Percentiles rank a stretch among this genome's conserved stretches.
phyloP scores from a whole-genome alignment of 2,329 filamentous ascomycete genomes.

The Diaporthe capsici region DNA sequence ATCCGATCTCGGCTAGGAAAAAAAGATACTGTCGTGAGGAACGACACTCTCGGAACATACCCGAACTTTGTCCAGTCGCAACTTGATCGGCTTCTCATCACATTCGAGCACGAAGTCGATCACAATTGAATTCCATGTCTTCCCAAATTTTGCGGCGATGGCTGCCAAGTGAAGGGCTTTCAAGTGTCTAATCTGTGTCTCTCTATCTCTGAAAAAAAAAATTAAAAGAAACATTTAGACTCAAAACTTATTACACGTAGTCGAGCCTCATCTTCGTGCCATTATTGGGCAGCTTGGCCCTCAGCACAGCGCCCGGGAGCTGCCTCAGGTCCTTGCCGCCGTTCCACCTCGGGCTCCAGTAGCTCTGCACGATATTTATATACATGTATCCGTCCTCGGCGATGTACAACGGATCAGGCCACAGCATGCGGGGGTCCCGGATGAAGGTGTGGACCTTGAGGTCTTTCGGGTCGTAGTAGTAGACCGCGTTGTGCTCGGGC shows the following conservation, averaged over 20 bases:
- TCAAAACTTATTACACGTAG: slow-evolving; percentile 59
- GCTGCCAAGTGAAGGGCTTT: background rate
- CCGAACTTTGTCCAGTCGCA: background rate
- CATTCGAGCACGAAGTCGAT: background rate
- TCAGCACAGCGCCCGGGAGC: slow-evolving; percentile 31
- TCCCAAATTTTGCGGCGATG: background rate
- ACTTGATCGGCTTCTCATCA: background rate
- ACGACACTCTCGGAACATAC: background rate
- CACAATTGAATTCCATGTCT: background rate
- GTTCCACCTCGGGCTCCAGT: slow-evolving; percentile 36
- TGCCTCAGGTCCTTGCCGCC: slow-evolving; percentile 30
- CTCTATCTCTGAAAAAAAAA: background rate
- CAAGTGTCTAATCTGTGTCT: background rate
- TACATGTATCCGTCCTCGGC: slow-evolving; percentile 36
- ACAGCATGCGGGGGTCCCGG: slow-evolving; percentile 29
- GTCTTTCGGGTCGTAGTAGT: slow-evolving; percentile 54
- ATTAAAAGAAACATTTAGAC: too few species aligned
- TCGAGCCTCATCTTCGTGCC: slow-evolving; percentile 33
- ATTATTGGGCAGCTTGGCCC: slow-evolving; percentile 29
- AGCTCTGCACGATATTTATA: slow-evolving; percentile 25
- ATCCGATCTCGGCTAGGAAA: background rate
- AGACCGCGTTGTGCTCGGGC: slow-evolving; percentile 60
- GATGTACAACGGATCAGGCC: slow-evolving; percentile 22
- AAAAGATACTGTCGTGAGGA: background rate
- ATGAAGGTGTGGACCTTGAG: slow-evolving; percentile 31